phyloP scores from a whole-genome alignment of 2,329 filamentous ascomycete species.

The Diaporthe amygdali region DNA sequence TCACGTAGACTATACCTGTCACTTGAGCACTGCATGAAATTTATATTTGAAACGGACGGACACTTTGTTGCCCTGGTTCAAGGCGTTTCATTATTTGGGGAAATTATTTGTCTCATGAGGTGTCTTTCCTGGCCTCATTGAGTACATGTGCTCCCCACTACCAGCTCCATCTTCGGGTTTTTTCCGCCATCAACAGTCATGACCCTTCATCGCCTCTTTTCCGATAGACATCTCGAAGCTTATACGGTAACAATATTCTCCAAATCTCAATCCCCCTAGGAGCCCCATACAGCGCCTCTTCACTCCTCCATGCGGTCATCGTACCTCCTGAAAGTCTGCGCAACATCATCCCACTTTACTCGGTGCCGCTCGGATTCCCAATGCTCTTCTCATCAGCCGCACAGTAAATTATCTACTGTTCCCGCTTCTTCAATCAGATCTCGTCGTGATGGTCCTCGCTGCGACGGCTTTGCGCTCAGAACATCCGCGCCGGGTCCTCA shows the following conservation, averaged over 20 bases:
- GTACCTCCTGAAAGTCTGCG: background rate
- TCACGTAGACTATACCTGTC: too few species aligned
- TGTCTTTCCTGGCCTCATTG: background rate
- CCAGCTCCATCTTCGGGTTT: too few species aligned
- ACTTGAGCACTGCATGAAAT: too few species aligned
- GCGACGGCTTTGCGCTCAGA: background rate
- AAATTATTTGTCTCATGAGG: background rate
- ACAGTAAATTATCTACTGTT: background rate
- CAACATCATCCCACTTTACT: too few species aligned
- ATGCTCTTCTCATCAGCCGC: background rate
- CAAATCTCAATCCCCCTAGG: too few species aligned
- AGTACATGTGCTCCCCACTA: background rate
- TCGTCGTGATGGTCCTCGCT: background rate
- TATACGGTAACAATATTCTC: background rate
- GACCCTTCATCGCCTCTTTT: background rate
- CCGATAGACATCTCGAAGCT: background rate
- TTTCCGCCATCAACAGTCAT: background rate
- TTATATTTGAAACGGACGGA: too few species aligned
- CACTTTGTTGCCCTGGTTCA: too few species aligned
- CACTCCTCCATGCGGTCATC: background rate
- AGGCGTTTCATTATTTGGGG: too few species aligned
- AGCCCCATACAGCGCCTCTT: background rate
- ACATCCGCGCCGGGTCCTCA: background rate
- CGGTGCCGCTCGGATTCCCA: too few species aligned
- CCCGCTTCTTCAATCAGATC: background rate